These are phyloP conservation scores for Solanum aculeatissimum DNA, from an alignment of 305 asterid genomes.

Conservation along the genomic window DNA sequence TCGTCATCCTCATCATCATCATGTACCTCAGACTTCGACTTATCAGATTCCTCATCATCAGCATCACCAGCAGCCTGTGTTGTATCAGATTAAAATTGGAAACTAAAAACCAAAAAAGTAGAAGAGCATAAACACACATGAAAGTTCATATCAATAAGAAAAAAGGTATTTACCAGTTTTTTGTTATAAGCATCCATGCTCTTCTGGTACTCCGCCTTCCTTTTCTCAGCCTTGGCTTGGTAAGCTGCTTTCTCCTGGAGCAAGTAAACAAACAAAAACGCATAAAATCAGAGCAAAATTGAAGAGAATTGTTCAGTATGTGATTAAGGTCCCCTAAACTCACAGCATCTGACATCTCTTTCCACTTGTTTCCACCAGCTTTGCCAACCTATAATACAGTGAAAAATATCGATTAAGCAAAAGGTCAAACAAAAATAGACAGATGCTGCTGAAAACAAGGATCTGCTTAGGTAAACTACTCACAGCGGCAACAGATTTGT, in stretches of 20 bases:
- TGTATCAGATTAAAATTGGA: not conserved
- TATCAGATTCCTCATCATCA: constrained; percentile 66
- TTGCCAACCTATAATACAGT: constrained; percentile 23
- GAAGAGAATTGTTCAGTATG: not conserved
- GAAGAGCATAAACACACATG: too few species aligned
- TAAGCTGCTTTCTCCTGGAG: constrained; percentile 29
- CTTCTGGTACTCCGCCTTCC: constrained; percentile 28
- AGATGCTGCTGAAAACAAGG: not conserved
- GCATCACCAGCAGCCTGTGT: constrained; percentile 29
- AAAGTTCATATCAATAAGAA: not conserved
- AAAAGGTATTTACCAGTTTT: not conserved
- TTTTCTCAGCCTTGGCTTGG: constrained; percentile 25
- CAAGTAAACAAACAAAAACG: not conserved
- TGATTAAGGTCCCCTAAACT: not conserved
- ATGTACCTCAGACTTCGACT: constrained; percentile 64
- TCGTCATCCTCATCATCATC: constrained; percentile 73
- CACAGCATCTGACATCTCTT: constrained; percentile 21
- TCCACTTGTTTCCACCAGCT: constrained; percentile 41
- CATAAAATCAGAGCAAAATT: not conserved
- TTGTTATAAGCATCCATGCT: constrained; percentile 25
- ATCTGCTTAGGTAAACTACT: constrained; percentile 7
- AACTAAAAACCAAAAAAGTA: not conserved
- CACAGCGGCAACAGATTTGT: constrained; percentile 79
- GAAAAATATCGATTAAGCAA: not conserved
- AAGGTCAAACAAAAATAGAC: not conserved